Conservation (phyloP, 805 yeast species). For the Cyberlindnera samutprakarnensis region DNA sequence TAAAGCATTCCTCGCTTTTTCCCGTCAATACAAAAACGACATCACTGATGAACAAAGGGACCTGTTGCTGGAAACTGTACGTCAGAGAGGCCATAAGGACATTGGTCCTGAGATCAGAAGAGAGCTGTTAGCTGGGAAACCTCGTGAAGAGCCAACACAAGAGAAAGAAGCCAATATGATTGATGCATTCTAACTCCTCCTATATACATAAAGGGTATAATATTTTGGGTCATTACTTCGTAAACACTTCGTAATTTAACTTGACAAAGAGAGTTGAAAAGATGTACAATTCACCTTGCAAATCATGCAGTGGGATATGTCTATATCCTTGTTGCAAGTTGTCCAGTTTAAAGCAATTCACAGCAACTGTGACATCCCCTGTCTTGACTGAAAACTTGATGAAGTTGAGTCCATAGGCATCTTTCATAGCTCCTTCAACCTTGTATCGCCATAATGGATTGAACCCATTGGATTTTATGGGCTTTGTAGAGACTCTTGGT, state of each 20-base stretch:
- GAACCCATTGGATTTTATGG: constrained; percentile 66
- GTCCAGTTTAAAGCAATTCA: constrained; percentile 50
- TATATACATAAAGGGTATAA: too few relatives aligned
- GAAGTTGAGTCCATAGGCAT: constrained; percentile 44
- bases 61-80: constrained; percentile 80
- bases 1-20: constrained; percentile 88
- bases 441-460: constrained; percentile 75
- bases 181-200: constrained; percentile 24
- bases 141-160: constrained; percentile 37
- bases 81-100: constrained; percentile 81
- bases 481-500: constrained; percentile 15
- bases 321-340: constrained; percentile 73
- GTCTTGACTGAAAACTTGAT: constrained; percentile 45
- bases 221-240: constrained; percentile 1
- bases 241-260: constrained; percentile 12
- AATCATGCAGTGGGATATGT: constrained; percentile 69
- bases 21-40: constrained; percentile 94
- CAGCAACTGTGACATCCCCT: constrained; percentile 42
- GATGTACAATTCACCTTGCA: constrained; percentile 71
- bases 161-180: constrained; percentile 25
- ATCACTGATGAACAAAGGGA: constrained; percentile 98
- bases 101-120: constrained; percentile 94
- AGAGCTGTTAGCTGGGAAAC: constrained; percentile 80
- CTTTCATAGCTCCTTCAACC: constrained; percentile 33
- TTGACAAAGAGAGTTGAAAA: constrained; percentile 48